These are phyloP conservation scores for Begonia masoniana DNA, from an alignment of 306 rosid species.

Conservation along the genomic window DNA sequence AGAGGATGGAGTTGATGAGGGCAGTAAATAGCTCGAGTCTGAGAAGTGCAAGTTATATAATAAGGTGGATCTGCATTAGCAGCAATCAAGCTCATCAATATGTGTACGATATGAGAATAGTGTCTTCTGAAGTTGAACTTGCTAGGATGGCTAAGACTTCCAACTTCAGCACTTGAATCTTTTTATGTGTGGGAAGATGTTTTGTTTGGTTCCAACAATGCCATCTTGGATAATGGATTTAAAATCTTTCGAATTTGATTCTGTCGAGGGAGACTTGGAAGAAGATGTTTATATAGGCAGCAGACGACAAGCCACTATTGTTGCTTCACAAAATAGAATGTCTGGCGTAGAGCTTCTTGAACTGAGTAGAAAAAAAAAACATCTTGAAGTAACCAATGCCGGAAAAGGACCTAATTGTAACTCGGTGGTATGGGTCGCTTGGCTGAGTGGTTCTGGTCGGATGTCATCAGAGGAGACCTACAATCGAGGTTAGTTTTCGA, in stretches of 20 bases:
- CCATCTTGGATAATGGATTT: slow-evolving; percentile 69
- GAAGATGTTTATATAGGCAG: slow-evolving; percentile 79
- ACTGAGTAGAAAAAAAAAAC: slow-evolving; percentile 10
- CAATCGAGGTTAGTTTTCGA: too few relatives aligned
- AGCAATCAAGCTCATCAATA: slow-evolving; percentile 48
- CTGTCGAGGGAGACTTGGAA: slow-evolving; percentile 59
- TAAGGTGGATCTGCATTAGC: slow-evolving; percentile 67
- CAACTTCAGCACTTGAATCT: slow-evolving; percentile 48
- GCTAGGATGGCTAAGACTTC: slow-evolving; percentile 72
- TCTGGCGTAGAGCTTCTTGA: slow-evolving; percentile 15
- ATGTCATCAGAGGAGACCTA: neutral
- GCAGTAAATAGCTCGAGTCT: slow-evolving; percentile 47
- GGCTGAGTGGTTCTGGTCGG: slow-evolving; percentile 33
- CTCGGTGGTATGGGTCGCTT: slow-evolving; percentile 62
- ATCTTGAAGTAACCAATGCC: slow-evolving; percentile 44
- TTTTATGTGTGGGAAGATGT: slow-evolving; percentile 62
- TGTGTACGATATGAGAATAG: slow-evolving; percentile 54
- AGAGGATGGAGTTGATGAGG: slow-evolving; percentile 63
- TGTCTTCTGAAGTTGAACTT: slow-evolving; percentile 63
- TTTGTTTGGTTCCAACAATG: slow-evolving; percentile 83
- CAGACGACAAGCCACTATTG: slow-evolving; percentile 57
- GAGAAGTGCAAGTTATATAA: slow-evolving; percentile 31
- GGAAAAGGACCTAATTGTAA: slow-evolving; percentile 60
- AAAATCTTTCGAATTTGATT: slow-evolving; percentile 39
- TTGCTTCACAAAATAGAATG: slow-evolving; percentile 14